Evolutionary conservation across 345 rosid species (phyloP).

Genomic region (Psidium friedrichsthalianum): DNA sequence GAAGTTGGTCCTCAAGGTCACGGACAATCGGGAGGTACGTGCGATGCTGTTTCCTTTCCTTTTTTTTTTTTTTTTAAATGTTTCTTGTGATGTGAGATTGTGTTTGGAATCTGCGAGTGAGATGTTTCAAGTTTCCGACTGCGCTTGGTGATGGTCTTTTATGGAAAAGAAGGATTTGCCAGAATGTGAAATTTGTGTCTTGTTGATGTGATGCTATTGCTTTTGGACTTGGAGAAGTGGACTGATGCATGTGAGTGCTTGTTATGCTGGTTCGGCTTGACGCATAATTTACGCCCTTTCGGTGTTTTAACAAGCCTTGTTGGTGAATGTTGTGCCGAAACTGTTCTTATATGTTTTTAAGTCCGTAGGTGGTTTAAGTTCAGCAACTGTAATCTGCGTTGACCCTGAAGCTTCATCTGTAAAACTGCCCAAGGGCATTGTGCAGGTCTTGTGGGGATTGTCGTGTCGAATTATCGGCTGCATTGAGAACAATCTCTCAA

Average conservation of each 20-base stretch:
- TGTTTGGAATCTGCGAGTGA: neutral
- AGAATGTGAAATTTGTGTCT: neutral
- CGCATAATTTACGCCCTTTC: neutral
- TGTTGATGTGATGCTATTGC: neutral
- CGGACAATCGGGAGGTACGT: slow-evolving; percentile 85
- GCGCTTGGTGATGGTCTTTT: neutral
- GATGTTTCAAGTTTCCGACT: neutral
- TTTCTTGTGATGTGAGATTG: neutral
- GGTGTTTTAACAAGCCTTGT: neutral
- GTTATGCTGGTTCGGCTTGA: neutral
- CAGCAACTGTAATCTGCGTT: neutral
- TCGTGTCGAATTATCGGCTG: neutral
- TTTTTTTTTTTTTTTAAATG: neutral
- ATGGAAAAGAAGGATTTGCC: neutral
- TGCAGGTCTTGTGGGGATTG: neutral
- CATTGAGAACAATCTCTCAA: neutral
- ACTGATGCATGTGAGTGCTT: neutral
- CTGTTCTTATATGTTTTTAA: neutral
- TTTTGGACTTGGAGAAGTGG: neutral
- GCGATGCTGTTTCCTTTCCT: neutral
- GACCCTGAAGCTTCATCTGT: neutral
- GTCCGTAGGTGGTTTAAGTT: neutral
- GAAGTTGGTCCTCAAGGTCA: slow-evolving; percentile 93
- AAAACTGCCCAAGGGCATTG: neutral
- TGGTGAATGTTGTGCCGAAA: neutral